Evolutionary conservation across 768 basidiomycete genomes (phyloP), one percentile per base, ranked within the genome.

Genomic region (Suillus weaverae): DNA sequence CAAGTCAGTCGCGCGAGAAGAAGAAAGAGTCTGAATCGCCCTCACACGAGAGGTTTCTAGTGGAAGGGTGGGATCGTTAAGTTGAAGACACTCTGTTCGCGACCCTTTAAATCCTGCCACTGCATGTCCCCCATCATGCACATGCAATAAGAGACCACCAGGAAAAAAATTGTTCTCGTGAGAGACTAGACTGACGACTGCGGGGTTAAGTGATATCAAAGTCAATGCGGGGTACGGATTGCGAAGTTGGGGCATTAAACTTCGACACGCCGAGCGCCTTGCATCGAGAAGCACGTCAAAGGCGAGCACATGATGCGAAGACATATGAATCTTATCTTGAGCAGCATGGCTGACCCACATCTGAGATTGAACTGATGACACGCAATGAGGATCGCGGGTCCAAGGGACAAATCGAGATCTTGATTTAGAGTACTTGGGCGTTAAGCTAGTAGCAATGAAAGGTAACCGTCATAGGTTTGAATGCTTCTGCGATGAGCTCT

Each of bases 251-350:
- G 35, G 32, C 43, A 70, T 44, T 57, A 54, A 61, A 51, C 55
- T 41, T 71, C 32, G 36, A 44, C 71, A 54, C n/a, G 54, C 56
- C 54, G 35, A 67, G 62, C 61, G n/a, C 51, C 56, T 62, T 64
- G 56, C 57, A 54, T 68, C 60, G 22, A 46, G 53, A 63, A 65
- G 61, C 57, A 60, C 60, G 62, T 36, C 41, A 43, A 57, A 44
- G 64, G 67, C 66, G 71, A 74, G 74, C 69, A 70, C 67, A 64
- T 65, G 68, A 74, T 66, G 44, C 26, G 64, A 59, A 67, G 73
- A 72, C 67, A 62, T 65, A 59, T 61, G 59, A 54, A 59, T 71
- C 54, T 56, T 62, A 63, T 66, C 62, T 63, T 60, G 70, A 62
- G 64, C 48, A 68, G 62, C 64, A 66, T 74, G 69, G 60, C 60